Conservation (phyloP, 352 stramenopile genomes). For the Pythium phragmitis region DNA sequence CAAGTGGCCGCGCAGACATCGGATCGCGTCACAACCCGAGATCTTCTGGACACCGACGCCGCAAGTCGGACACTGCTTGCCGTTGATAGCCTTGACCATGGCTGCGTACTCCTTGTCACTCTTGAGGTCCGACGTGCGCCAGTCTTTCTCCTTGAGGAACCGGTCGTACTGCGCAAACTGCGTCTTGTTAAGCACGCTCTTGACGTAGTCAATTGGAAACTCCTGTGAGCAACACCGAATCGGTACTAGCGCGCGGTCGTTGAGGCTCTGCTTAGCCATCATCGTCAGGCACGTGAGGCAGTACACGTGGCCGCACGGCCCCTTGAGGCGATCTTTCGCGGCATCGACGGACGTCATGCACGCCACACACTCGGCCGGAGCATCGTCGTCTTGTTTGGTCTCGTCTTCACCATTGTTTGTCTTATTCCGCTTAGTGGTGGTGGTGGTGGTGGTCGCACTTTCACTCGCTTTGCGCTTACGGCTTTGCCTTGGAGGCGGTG, state of each 20-base stretch:
- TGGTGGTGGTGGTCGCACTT: neutral
- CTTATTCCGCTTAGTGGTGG: neutral
- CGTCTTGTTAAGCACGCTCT: slow-evolving; percentile 15
- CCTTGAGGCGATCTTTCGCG: slow-evolving; percentile 14
- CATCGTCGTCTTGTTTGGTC: neutral
- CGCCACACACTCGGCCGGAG: slow-evolving; percentile 23
- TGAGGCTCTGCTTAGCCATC: slow-evolving; percentile 38
- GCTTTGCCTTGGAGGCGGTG: neutral
- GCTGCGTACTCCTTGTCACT: slow-evolving; percentile 28
- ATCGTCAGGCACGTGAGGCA: slow-evolving; percentile 36
- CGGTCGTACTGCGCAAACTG: slow-evolving; percentile 23
- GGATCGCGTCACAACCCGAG: slow-evolving; percentile 23
- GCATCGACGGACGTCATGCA: slow-evolving; percentile 23
- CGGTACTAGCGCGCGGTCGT: slow-evolving; percentile 31
- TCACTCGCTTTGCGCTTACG: too few relatives aligned
- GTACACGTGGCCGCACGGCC: slow-evolving; percentile 41
- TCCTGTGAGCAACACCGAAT: slow-evolving; percentile 44
- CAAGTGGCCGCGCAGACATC: slow-evolving; percentile 32
- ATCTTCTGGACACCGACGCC: slow-evolving; percentile 28
- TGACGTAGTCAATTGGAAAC: slow-evolving; percentile 39
- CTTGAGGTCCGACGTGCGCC: slow-evolving; percentile 23
- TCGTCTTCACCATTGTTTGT: neutral
- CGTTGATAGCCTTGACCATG: slow-evolving; percentile 14
- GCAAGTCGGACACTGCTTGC: slow-evolving; percentile 28
- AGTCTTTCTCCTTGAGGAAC: slow-evolving; percentile 27